These are phyloP conservation scores for Mycena albidolilacea DNA, from an alignment of 768 basidiomycete genomes.

Conservation along the genomic window DNA sequence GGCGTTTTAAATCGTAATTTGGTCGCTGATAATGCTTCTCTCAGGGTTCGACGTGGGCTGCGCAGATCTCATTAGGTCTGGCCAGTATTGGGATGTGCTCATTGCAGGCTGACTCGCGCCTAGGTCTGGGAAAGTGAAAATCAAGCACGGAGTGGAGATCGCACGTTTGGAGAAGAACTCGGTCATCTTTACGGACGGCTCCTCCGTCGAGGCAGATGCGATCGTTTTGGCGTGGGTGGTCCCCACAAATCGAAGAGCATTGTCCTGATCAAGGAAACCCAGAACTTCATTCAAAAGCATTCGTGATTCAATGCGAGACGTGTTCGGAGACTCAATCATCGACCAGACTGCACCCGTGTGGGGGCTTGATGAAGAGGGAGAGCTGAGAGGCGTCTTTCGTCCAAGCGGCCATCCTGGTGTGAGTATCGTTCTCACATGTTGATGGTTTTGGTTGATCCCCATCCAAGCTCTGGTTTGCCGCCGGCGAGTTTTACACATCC, in stretches of 20 bases:
- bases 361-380: conserved; percentile 60
- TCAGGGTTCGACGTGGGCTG: conserved; percentile 62
- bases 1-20: conserved; percentile 46
- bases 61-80: conserved; percentile 58
- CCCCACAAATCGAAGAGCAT: too few relatives aligned
- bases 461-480: conserved; percentile 56
- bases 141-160: conserved; percentile 68
- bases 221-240: conserved; percentile 60
- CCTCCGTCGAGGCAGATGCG: conserved; percentile 57
- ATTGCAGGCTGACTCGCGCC: too few relatives aligned
- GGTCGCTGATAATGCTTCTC: conserved; percentile 19
- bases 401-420: conserved; percentile 61
- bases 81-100: too few relatives aligned
- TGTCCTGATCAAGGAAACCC: not conserved
- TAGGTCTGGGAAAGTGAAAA: conserved; percentile 64
- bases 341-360: conserved; percentile 49
- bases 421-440: conserved; percentile 23
- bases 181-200: conserved; percentile 57
- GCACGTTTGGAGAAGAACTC: conserved; percentile 50
- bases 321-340: conserved; percentile 55
- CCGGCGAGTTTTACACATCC: conserved; percentile 51
- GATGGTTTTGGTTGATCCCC: not conserved
- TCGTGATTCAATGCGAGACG: conserved; percentile 46
- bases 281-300: conserved; percentile 53
- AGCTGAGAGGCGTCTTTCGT: conserved; percentile 52